These are phyloP conservation scores for Ganoderma sinense DNA, from an alignment of 1,284 basidiomycete species.

Conservation along the genomic window DNA sequence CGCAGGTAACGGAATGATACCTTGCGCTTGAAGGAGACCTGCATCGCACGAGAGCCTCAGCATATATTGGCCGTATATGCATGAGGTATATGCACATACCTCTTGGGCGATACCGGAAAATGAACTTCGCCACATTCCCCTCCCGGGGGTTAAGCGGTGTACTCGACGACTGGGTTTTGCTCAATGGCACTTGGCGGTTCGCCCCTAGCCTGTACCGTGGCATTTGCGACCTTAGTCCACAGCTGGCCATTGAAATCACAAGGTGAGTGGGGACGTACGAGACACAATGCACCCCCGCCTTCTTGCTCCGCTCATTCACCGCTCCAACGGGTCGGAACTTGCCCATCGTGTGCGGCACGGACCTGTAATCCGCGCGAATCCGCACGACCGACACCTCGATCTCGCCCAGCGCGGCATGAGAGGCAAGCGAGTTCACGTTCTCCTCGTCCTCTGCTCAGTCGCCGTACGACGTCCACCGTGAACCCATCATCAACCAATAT, in stretches of 20 bases:
- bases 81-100: neutral
- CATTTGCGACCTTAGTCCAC: no score
- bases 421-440: slow-evolving; percentile 2
- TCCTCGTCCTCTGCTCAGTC: slow-evolving; percentile 14
- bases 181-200: neutral
- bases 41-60: neutral
- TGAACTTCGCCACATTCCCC: slow-evolving; percentile 10
- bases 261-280: slow-evolving; percentile 18
- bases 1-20: slow-evolving; percentile 14
- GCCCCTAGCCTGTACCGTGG: neutral
- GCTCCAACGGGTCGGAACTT: slow-evolving; percentile 16
- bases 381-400: slow-evolving; percentile 23
- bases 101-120: slow-evolving; percentile 15
- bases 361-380: slow-evolving; percentile 7
- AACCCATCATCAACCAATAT: neutral
- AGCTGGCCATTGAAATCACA: neutral
- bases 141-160: slow-evolving; percentile 10
- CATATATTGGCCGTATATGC: neutral
- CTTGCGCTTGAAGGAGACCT: slow-evolving; percentile 27
- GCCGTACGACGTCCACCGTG: neutral
- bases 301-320: slow-evolving; percentile 36
- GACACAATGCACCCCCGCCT: slow-evolving; percentile 32
- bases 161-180: slow-evolving; percentile 2
- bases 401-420: slow-evolving; percentile 20
- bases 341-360: slow-evolving; percentile 6